Evolutionary conservation across 1,139 yeast genomes (phyloP).

Genomic region (Scheffersomyces cryptocercus): DNA sequence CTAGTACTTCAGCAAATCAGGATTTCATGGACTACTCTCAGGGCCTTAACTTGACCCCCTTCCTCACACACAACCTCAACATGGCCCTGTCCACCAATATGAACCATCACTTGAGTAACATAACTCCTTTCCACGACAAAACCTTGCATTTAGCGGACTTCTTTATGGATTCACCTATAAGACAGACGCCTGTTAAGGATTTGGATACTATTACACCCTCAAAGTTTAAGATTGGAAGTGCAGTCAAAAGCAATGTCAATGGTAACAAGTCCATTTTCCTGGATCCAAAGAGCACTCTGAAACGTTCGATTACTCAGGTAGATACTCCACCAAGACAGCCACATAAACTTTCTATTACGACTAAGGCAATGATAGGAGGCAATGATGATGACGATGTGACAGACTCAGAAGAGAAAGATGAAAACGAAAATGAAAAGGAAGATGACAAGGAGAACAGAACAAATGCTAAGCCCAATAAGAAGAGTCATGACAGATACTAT

Average conservation of each 20-base stretch:
- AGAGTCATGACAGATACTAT: slow-evolving; percentile 3
- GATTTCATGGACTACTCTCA: slow-evolving; percentile 32
- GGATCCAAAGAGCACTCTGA: slow-evolving; percentile 29
- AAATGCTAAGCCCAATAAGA: slow-evolving; percentile 8
- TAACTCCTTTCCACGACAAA: slow-evolving; percentile 49
- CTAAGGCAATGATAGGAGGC: slow-evolving; percentile 16
- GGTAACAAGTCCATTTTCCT: slow-evolving; percentile 19
- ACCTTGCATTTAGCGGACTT: slow-evolving; percentile 45
- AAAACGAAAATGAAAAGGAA: slow-evolving; percentile 14
- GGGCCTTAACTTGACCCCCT: slow-evolving; percentile 47
- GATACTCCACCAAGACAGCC: slow-evolving; percentile 47
- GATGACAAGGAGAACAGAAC: slow-evolving; percentile 11
- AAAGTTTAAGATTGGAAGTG: slow-evolving; percentile 32
- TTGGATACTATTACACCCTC: slow-evolving; percentile 48
- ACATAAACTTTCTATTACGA: slow-evolving; percentile 30
- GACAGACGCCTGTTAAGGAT: slow-evolving; percentile 33
- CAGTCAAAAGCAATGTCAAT: slow-evolving; percentile 4
- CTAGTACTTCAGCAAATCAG: slow-evolving; percentile 11
- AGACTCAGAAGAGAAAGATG: slow-evolving; percentile 13
- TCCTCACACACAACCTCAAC: slow-evolving; percentile 41
- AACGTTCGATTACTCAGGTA: slow-evolving; percentile 37
- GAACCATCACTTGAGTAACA: slow-evolving; percentile 22
- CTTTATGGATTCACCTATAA: slow-evolving; percentile 47
- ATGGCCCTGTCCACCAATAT: slow-evolving; percentile 15
- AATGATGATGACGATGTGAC: slow-evolving; percentile 12